Evolutionary conservation across 768 basidiomycete species (phyloP).

Genomic region (Phaeolepiota aurea): DNA sequence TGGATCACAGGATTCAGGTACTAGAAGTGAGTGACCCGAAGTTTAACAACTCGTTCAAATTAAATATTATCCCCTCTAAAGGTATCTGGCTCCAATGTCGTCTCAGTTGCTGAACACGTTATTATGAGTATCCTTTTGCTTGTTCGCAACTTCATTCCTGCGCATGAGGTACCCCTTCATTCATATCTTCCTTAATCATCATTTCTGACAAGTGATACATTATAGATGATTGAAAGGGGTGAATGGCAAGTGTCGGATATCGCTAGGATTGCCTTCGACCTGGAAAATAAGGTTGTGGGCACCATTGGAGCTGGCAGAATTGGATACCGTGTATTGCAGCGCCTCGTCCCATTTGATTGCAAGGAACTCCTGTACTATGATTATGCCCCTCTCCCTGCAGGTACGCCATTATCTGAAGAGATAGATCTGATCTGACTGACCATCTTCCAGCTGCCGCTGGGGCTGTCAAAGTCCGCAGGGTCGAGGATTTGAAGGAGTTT

Average conservation of each 20-base stretch:
- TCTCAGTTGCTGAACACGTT: conserved; percentile 88
- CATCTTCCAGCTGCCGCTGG: conserved; percentile 44
- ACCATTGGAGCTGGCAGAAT: conserved; percentile 80
- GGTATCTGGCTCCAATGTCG: conserved; percentile 86
- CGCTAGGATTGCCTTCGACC: conserved; percentile 78
- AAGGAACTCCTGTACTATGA: conserved; percentile 91
- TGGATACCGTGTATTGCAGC: conserved; percentile 81
- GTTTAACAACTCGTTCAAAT: no score
- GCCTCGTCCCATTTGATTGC: conserved; percentile 75
- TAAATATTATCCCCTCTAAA: no score
- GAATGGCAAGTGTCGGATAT: conserved; percentile 84
- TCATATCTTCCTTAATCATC: background rate
- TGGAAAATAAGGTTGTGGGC: conserved; percentile 88
- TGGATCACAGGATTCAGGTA: conserved; percentile 72
- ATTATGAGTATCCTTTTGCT: conserved; percentile 86
- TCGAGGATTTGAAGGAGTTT: conserved; percentile 60
- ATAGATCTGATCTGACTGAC: background rate
- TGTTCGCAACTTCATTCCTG: conserved; percentile 84
- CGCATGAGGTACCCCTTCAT: conserved; percentile 56
- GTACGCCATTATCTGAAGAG: conserved; percentile 18
- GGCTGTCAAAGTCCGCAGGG: conserved; percentile 61
- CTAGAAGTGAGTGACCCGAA: conserved; percentile 42
- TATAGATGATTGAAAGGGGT: conserved; percentile 71
- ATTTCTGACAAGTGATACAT: background rate
- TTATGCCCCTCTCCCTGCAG: conserved; percentile 63